Base-by-base conservation (phyloP, 2,329 filamentous ascomycete genomes). In the Pseudogymnoascus destructans region DNA sequence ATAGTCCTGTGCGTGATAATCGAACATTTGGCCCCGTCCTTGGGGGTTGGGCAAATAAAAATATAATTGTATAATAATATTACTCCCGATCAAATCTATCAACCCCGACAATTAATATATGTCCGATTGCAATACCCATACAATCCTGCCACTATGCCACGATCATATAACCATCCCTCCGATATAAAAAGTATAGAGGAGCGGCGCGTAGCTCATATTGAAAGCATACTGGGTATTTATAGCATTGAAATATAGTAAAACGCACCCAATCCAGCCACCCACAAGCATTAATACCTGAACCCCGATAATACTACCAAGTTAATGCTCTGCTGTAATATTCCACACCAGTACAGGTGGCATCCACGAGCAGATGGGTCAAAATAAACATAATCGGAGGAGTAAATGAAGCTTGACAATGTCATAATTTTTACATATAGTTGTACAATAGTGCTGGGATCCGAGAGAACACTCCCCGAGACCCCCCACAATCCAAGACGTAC, bases 371-470 rank as follows among this genome's bases (percentile, higher is more conserved):
- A 19, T 17, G 8, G n/a, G 8, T 8, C n/a, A 52, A 30, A 1
- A 32, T 11, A 30, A 19, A 8, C 46, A 52, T 10, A 30, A 4
- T 6, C 21, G 5, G 7, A 19, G 15, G 46, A 52, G 46, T 52
- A 32, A 13, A 32, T 17, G 25, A 52, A 52, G 46, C 25, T 32
- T 10, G 25, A 52, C 25, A 9, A 19, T 30, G 25, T 32, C 46
- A 52, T 52, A 52, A 52, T 17, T 32, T 52, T 52, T 52, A 52
- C 46, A 52, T 32, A 32, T 52, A 52, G 8, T 52, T 30, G 46
- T 52, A 52, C 46, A 52, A 11, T 30, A 52, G 25, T 52, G 46
- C 5, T 30, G 13, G 15, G 46, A 52, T 21, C 46, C 25, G 9
- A 52, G 46, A 30, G 46, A 52, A 30, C n/a, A 52, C 9, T 3